Conservation (phyloP, 176 grass and related monocot species). For the Canna indica region DNA sequence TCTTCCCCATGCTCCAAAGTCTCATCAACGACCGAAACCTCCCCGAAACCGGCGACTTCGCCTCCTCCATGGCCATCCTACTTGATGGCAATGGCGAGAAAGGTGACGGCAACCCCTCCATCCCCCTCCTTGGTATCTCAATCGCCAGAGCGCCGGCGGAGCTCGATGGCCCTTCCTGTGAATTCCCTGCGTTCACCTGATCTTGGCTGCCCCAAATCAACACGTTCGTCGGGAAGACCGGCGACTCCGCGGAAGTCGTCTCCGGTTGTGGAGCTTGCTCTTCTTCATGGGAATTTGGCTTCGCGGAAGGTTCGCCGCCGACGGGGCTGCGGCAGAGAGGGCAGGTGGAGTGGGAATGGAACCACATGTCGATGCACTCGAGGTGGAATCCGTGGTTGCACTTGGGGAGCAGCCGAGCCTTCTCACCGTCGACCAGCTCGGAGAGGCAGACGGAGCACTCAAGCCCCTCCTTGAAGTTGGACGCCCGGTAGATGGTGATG, state of each 20-base stretch:
- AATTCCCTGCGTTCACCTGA: background rate
- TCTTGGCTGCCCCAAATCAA: slow-evolving; percentile 1
- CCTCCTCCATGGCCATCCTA: slow-evolving; percentile 2
- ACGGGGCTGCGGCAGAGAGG: slow-evolving; percentile 17
- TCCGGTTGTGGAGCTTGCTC: background rate
- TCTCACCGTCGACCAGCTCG: slow-evolving; percentile 14
- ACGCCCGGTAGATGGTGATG: slow-evolving; percentile 7
- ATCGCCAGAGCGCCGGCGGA: background rate
- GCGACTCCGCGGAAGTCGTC: background rate
- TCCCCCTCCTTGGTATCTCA: slow-evolving; percentile 8
- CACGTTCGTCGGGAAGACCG: slow-evolving; percentile 12
- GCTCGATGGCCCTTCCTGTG: slow-evolving; percentile 3
- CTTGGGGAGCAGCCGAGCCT: slow-evolving; percentile 46
- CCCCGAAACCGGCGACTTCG: background rate
- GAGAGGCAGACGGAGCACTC: slow-evolving; percentile 23
- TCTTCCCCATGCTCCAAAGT: slow-evolving; percentile 9
- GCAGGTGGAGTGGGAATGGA: slow-evolving; percentile 14
- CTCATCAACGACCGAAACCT: slow-evolving; percentile 1
- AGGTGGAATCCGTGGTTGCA: slow-evolving; percentile 86
- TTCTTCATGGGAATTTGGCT: background rate
- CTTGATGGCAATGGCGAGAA: slow-evolving; percentile 4
- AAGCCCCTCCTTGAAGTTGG: slow-evolving; percentile 14
- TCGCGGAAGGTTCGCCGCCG: background rate
- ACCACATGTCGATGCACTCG: slow-evolving; percentile 51
- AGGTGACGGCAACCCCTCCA: background rate